These are phyloP conservation scores for Pilobolus umbonatus DNA, from an alignment of 192 early-diverging fungal species.

Conservation along the genomic window DNA sequence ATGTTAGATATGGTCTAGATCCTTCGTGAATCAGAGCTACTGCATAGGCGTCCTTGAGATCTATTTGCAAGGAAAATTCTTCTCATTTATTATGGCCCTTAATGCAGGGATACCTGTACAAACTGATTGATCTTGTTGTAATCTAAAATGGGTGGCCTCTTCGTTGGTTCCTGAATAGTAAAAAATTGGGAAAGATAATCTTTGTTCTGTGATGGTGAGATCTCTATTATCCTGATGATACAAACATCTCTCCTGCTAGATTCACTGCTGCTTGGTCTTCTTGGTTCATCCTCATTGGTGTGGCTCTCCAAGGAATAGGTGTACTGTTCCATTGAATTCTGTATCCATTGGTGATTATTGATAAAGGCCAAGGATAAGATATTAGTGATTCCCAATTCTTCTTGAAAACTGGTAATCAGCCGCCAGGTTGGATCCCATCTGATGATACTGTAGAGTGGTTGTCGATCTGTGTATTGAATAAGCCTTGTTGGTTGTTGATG, in stretches of 20 bases:
- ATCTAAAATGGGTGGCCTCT: background rate
- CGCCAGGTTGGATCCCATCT: background rate
- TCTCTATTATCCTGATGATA: background rate
- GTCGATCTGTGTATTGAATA: too few species aligned
- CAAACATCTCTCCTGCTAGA: background rate
- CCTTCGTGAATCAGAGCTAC: conserved; percentile 1
- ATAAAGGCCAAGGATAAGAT: background rate
- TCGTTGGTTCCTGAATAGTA: background rate
- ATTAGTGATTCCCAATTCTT: background rate
- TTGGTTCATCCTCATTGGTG: background rate
- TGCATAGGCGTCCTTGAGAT: too few species aligned
- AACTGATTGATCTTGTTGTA: background rate
- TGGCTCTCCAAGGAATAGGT: background rate
- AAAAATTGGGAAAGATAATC: background rate
- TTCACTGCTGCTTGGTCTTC: background rate
- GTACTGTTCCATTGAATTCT: background rate
- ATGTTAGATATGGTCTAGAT: background rate
- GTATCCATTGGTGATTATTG: background rate
- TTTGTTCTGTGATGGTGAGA: background rate
- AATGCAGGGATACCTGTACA: background rate
- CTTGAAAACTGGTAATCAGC: background rate
- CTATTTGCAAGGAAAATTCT: conserved; percentile 1
- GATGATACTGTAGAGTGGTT: background rate
- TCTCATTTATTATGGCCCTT: background rate
- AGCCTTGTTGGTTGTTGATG: too few species aligned